Conservation (phyloP, 2,329 filamentous ascomycete genomes). For the Colletotrichum sp. region DNA sequence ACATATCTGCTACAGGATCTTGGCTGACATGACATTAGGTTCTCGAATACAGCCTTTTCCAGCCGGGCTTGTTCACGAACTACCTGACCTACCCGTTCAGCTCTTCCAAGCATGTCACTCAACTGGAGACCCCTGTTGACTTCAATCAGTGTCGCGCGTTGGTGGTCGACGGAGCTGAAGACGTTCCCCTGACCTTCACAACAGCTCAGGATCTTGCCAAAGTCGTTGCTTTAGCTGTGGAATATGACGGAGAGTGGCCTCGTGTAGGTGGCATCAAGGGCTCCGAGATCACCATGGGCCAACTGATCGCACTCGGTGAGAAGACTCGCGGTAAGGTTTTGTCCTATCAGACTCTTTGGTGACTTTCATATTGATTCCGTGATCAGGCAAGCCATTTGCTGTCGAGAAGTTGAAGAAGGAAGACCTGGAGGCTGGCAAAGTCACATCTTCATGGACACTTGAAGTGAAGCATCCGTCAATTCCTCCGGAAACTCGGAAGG, state of each 20-base stretch:
- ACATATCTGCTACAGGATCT: too few species aligned
- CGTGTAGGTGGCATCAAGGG: conserved; percentile 44
- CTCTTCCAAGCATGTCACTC: conserved; percentile 47
- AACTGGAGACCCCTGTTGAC: conserved; percentile 42
- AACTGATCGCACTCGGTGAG: conserved; percentile 44
- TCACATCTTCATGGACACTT: conserved; percentile 47
- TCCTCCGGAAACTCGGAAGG: conserved; percentile 25
- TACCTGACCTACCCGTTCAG: conserved; percentile 58
- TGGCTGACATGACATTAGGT: conserved; percentile 36
- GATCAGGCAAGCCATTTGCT: background rate
- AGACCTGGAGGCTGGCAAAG: conserved; percentile 50
- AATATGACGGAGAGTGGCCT: conserved; percentile 50
- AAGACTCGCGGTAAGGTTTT: conserved; percentile 42
- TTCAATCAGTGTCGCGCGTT: conserved; percentile 47
- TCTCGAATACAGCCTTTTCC: conserved; percentile 62
- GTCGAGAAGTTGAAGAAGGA: conserved; percentile 50
- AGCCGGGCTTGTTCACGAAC: conserved; percentile 59
- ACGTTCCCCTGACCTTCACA: conserved; percentile 48
- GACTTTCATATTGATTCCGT: background rate
- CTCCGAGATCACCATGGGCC: conserved; percentile 34
- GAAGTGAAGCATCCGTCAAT: conserved; percentile 28
- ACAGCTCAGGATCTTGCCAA: conserved; percentile 46
- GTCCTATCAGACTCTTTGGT: background rate
- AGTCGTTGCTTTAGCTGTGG: conserved; percentile 44
- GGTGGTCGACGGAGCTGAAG: conserved; percentile 44